phyloP scores from a whole-genome alignment of 306 rosid species.

The Vicia sativa region DNA sequence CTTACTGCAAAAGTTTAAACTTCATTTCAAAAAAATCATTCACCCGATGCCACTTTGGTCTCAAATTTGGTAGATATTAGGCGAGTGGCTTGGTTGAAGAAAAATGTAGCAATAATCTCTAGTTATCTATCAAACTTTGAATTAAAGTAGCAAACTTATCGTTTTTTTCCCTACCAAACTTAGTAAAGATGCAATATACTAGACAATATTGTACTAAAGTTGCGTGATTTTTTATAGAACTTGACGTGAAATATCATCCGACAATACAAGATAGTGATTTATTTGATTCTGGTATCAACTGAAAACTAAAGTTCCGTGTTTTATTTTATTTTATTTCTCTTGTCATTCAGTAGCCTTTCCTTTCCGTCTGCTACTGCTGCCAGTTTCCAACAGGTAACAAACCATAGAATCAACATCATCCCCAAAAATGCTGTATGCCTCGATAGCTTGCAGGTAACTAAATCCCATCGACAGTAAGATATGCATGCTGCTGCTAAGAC shows the following conservation, averaged over 20 bases:
- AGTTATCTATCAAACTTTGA: background rate
- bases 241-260: too few relatives aligned
- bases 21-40: too few relatives aligned
- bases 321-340: conserved; percentile 1
- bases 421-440: conserved; percentile 92
- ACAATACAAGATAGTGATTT: conserved; percentile 25
- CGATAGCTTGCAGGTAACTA: conserved; percentile 77
- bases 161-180: background rate
- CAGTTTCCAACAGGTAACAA: conserved; percentile 79
- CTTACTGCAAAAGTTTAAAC: too few relatives aligned
- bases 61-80: background rate
- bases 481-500: conserved; percentile 68
- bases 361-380: conserved; percentile 77
- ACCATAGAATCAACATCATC: conserved; percentile 96
- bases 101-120: background rate
- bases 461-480: conserved; percentile 86
- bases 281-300: background rate
- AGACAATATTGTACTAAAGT: too few relatives aligned
- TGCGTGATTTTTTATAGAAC: too few relatives aligned
- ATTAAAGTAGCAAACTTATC: background rate
- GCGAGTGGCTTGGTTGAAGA: background rate
- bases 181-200: too few relatives aligned
- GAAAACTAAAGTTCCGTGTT: conserved; percentile 1
- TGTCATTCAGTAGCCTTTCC: conserved; percentile 88
- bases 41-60: too few relatives aligned